Base-by-base conservation (phyloP, 2,329 filamentous ascomycete genomes). In the Hortaea sp. region DNA sequence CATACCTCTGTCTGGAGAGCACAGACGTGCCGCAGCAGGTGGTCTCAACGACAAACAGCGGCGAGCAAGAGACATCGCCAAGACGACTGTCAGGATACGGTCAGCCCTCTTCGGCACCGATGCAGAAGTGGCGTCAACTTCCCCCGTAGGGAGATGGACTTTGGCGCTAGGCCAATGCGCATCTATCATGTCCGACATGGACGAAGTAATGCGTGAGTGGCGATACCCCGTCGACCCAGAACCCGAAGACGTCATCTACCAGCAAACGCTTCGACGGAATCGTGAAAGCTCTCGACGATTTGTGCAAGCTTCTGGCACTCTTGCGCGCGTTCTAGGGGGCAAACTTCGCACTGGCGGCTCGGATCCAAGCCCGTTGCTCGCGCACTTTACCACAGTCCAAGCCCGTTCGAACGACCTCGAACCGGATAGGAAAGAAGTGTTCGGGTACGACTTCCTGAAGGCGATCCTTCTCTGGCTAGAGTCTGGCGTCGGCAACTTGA, bases 371-470 rank as follows among this genome's bases (percentile, higher is more conserved):
- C 52, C 55, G 7, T 37, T 59, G 20, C 42, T 59, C 20, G 47
- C 46, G 20, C 49, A 54, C 11, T 64, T 63, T 48, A 32, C 44
- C 20, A 47, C 44, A n/a, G 49, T 62, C 12, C 48, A 60, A 41
- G 31, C 53, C 62, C 69, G 41, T 62, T 66, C 20, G 67, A 76
- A 57, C 60, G 71, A 53, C 57, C 59, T 46, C 44, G 58, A 31
- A 13, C 56, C 69, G 13, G 56, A 67, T 9, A 53, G 54, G 6
- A 64, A 69, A 13, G 70, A 77, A 39, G 72, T 73, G 10, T 82
- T 82, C 57, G 70, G 70, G n/a, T 81, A 81, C 53, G 79, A 82
- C 52, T 82, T 83, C 53, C 54, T 82, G 28, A 80, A 78, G 57
- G 77, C 79, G 1, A 79, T 82, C 39, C 57, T 80, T 2, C 66